These are phyloP conservation scores for Takakia lepidozioides DNA, from an alignment of 225 moss, liverwort and hornwort genomes.

Conservation along the genomic window DNA sequence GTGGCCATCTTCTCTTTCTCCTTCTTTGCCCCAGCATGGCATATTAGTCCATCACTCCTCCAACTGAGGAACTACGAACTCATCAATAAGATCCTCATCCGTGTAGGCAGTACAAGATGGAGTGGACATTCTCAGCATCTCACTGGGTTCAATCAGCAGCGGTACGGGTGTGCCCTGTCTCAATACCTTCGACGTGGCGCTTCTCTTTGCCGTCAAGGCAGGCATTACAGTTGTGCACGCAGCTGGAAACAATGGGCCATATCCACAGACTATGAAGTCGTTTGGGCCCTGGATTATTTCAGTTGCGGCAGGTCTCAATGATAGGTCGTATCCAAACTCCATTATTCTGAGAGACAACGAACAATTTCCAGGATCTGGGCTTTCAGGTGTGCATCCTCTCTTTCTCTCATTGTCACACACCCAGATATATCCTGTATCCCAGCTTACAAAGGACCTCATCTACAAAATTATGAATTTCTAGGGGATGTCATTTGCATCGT, in stretches of 20 bases:
- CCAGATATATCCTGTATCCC: not conserved
- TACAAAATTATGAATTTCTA: too few species aligned
- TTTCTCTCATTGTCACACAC: not conserved
- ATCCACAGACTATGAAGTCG: slow-evolving; percentile 61
- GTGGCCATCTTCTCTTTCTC: too few species aligned
- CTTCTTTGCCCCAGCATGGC: too few species aligned
- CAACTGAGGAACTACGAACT: too few species aligned
- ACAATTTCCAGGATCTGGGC: slow-evolving; percentile 22
- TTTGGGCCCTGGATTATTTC: slow-evolving; percentile 79
- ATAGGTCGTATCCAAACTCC: slow-evolving; percentile 43
- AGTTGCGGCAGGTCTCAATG: slow-evolving; percentile 66
- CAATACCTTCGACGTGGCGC: slow-evolving; percentile 66
- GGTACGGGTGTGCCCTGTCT: slow-evolving; percentile 61
- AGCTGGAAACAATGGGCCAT: slow-evolving; percentile 68
- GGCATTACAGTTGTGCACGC: slow-evolving; percentile 69
- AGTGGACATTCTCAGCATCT: slow-evolving; percentile 63
- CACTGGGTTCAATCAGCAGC: slow-evolving; percentile 62
- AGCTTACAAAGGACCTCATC: too few species aligned
- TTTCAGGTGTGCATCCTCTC: slow-evolving; percentile 26
- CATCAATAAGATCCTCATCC: too few species aligned
- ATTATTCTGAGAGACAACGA: slow-evolving; percentile 37
- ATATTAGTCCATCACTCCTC: too few species aligned
- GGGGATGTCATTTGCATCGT: too few species aligned
- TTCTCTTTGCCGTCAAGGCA: slow-evolving; percentile 67
- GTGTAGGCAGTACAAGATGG: slow-evolving; percentile 73